Conservation (phyloP, 2,329 filamentous ascomycete genomes). For the Fusarium anthophilum region DNA sequence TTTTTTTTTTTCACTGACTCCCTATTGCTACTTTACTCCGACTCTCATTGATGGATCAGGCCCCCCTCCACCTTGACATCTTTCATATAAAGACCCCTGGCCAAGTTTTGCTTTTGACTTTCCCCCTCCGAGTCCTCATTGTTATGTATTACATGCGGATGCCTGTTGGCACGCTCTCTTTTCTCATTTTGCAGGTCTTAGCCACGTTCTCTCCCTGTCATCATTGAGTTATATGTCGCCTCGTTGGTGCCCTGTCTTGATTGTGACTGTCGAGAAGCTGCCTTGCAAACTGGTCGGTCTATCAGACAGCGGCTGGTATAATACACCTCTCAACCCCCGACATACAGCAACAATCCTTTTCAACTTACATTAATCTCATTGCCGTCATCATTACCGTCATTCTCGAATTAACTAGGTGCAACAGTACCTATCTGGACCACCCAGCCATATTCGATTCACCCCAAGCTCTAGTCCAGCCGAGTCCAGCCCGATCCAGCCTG, state of each 20-base stretch:
- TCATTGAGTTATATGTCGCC: constrained; percentile 20
- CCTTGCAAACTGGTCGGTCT: neutral
- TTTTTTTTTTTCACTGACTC: constrained; percentile 3
- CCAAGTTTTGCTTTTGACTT: constrained; percentile 35
- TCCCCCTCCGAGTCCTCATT: constrained; percentile 10
- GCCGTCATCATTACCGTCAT: neutral
- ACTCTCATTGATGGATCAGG: constrained; percentile 7
- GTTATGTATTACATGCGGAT: neutral
- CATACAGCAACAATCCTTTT: neutral
- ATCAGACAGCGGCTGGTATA: constrained; percentile 2
- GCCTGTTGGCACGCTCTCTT: constrained; percentile 23
- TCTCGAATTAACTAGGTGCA: constrained; percentile 1
- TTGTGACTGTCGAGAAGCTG: constrained; percentile 1
- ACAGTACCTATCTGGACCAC: neutral
- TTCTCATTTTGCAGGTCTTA: constrained; percentile 28
- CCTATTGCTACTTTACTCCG: constrained; percentile 3
- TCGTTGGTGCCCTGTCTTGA: neutral
- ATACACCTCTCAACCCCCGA: neutral
- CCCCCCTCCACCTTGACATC: constrained; percentile 14
- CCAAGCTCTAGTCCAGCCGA: constrained; percentile 26
- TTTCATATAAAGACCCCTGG: constrained; percentile 25
- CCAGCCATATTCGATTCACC: constrained; percentile 14
- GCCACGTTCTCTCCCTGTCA: constrained; percentile 14
- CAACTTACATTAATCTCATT: neutral
- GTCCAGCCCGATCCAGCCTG: constrained; percentile 36